These are phyloP conservation scores for Phallus indusiatus DNA, from an alignment of 768 basidiomycete genomes.

Conservation along the genomic window DNA sequence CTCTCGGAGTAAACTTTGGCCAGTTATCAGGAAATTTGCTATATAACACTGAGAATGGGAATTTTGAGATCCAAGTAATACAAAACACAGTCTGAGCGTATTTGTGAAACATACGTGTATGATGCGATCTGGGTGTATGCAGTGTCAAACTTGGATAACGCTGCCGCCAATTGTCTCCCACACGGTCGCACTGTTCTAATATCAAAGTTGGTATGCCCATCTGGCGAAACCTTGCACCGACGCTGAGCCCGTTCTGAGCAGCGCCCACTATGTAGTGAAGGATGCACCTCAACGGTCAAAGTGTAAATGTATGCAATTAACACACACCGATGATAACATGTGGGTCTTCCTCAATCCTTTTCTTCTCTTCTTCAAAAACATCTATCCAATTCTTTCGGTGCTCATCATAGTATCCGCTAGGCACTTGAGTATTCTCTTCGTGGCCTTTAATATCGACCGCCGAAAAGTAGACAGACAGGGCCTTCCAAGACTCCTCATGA, in stretches of 20 bases:
- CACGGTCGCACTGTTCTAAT: constrained; percentile 24
- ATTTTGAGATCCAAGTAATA: not conserved
- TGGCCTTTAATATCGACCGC: constrained; percentile 16
- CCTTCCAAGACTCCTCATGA: constrained; percentile 13
- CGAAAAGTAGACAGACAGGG: constrained; percentile 14
- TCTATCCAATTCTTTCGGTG: constrained; percentile 15
- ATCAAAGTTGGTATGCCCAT: constrained; percentile 30
- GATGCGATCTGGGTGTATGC: constrained; percentile 23
- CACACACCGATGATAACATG: constrained; percentile 16
- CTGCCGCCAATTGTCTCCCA: constrained; percentile 37
- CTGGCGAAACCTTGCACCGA: constrained; percentile 34
- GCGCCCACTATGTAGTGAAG: constrained; percentile 29
- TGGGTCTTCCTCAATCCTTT: constrained; percentile 13
- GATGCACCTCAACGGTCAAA: not conserved
- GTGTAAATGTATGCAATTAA: not conserved
- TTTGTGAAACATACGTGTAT: constrained; percentile 5
- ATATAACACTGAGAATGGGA: constrained; percentile 26
- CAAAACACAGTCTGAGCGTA: too few relatives aligned
- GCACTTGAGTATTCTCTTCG: constrained; percentile 13
- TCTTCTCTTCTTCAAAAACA: constrained; percentile 8
- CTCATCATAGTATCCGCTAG: constrained; percentile 12
- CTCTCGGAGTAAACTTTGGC: constrained; percentile 32
- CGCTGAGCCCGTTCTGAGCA: constrained; percentile 33
- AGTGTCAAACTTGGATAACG: constrained; percentile 34
- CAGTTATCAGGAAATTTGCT: constrained; percentile 30